phyloP scores from a whole-genome alignment of 2,329 filamentous ascomycete genomes.

The Tetracladium maxilliforme region DNA sequence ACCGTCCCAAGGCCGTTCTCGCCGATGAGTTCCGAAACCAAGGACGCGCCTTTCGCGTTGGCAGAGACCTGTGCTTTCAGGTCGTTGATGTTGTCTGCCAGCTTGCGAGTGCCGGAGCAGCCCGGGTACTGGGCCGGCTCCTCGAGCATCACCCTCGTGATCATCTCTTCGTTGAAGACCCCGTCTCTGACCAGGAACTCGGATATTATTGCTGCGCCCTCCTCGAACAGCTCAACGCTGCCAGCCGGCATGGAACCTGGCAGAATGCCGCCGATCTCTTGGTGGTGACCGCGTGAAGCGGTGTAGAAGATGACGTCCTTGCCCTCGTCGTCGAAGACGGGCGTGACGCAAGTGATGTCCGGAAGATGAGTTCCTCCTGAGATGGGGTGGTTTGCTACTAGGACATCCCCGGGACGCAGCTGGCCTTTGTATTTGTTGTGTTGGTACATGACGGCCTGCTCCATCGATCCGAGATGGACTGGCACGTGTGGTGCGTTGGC shows the following conservation, averaged over 20 bases:
- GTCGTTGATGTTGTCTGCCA: slow-evolving; percentile 18
- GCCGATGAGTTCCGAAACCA: slow-evolving; percentile 18
- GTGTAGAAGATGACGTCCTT: slow-evolving; percentile 1
- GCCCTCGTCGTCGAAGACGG: slow-evolving; percentile 1
- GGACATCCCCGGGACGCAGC: neutral
- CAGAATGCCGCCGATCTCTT: neutral
- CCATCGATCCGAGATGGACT: neutral
- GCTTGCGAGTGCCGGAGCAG: slow-evolving; percentile 14
- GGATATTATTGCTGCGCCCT: slow-evolving; percentile 40
- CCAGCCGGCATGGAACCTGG: neutral
- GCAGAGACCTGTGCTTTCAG: slow-evolving; percentile 18
- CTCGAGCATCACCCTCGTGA: slow-evolving; percentile 20
- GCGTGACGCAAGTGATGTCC: neutral
- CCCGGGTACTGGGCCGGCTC: slow-evolving; percentile 13
- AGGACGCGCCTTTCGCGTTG: slow-evolving; percentile 16
- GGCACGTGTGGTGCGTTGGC: neutral
- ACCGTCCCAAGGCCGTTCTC: slow-evolving; percentile 18
- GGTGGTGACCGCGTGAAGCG: neutral
- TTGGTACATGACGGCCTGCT: neutral
- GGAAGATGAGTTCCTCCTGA: slow-evolving; percentile 12
- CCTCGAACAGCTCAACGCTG: no score
- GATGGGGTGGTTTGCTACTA: neutral
- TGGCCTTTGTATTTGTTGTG: neutral
- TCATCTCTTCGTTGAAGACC: slow-evolving; percentile 58
- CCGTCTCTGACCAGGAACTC: slow-evolving; percentile 59